Percentiles rank a stretch among this genome's conserved stretches.
These are phyloP conservation scores for Dothistroma pini DNA, from an alignment of 2,329 filamentous ascomycete species.

Conservation along the genomic window DNA sequence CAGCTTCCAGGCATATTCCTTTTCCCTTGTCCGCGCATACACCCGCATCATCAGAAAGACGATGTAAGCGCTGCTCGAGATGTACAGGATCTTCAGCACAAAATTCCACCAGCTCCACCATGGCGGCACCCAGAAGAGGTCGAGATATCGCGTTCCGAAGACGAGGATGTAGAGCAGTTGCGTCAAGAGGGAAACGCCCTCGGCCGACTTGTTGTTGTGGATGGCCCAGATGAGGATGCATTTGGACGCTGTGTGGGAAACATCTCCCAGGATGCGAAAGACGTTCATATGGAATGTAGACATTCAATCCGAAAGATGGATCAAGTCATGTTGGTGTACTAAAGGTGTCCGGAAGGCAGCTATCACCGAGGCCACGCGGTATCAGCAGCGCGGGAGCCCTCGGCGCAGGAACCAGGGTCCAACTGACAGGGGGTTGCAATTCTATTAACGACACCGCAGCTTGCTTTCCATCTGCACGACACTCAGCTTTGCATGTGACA, in stretches of 20 bases:
- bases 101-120: conserved; percentile 61
- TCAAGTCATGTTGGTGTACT: neutral
- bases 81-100: conserved; percentile 86
- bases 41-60: conserved; percentile 82
- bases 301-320: conserved; percentile 7
- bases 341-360: neutral
- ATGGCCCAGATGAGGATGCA: conserved; percentile 88
- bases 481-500: neutral
- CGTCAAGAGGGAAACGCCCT: conserved; percentile 88
- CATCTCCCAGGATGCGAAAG: conserved; percentile 76
- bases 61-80: conserved; percentile 78
- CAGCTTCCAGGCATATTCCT: conserved; percentile 91
- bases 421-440: neutral
- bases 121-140: conserved; percentile 51
- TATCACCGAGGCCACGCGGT: neutral
- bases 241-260: conserved; percentile 83
- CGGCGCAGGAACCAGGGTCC: neutral
- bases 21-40: conserved; percentile 82
- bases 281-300: conserved; percentile 25
- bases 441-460: neutral
- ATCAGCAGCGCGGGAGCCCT: neutral
- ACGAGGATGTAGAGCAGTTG: conserved; percentile 84
- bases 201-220: conserved; percentile 79
- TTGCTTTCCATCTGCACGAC: neutral
- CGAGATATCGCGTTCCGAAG: conserved; percentile 81